phyloP scores from a whole-genome alignment of 352 stramenopile genomes.

The Saprolegnia diclina region DNA sequence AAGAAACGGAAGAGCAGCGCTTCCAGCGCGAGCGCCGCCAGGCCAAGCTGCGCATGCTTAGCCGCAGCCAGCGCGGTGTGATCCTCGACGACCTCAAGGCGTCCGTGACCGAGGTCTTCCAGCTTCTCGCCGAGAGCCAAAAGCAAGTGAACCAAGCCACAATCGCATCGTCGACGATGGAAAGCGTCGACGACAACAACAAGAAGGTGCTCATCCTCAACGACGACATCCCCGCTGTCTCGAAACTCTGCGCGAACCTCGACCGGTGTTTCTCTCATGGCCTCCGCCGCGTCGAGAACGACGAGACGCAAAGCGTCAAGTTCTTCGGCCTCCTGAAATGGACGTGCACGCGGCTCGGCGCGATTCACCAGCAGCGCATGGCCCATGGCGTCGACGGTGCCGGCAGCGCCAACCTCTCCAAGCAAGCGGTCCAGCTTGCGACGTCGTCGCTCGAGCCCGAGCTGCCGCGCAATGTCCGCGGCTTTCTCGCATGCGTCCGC shows the following conservation, averaged over 20 bases:
- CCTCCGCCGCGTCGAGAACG: conserved; percentile 51
- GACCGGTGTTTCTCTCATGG: conserved; percentile 67
- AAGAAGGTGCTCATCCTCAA: conserved; percentile 58
- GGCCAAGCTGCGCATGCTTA: conserved; percentile 54
- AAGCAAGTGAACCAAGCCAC: conserved; percentile 6
- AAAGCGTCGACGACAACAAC: conserved; percentile 61
- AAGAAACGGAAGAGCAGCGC: conserved; percentile 51
- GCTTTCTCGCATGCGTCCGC: conserved; percentile 57
- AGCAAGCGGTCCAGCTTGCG: conserved; percentile 54
- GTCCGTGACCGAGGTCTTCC: conserved; percentile 44
- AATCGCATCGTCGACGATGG: conserved; percentile 48
- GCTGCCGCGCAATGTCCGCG: conserved; percentile 58
- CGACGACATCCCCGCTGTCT: conserved; percentile 62
- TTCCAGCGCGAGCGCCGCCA: conserved; percentile 42
- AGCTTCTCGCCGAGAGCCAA: conserved; percentile 47
- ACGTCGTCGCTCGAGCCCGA: conserved; percentile 67
- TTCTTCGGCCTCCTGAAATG: conserved; percentile 84
- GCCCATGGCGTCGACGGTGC: conserved; percentile 42
- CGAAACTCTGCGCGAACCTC: conserved; percentile 60
- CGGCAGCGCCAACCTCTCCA: conserved; percentile 39
- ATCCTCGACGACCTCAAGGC: conserved; percentile 77
- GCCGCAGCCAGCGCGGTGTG: conserved; percentile 69
- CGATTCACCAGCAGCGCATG: conserved; percentile 61
- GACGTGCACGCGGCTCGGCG: conserved; percentile 73
- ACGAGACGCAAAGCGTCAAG: conserved; percentile 60